A percentile compares a stretch with the other conserved stretches of the same genome.
These are phyloP conservation scores for Gardenia jasminoides DNA, from an alignment of 257 asterid genomes.

Conservation along the genomic window DNA sequence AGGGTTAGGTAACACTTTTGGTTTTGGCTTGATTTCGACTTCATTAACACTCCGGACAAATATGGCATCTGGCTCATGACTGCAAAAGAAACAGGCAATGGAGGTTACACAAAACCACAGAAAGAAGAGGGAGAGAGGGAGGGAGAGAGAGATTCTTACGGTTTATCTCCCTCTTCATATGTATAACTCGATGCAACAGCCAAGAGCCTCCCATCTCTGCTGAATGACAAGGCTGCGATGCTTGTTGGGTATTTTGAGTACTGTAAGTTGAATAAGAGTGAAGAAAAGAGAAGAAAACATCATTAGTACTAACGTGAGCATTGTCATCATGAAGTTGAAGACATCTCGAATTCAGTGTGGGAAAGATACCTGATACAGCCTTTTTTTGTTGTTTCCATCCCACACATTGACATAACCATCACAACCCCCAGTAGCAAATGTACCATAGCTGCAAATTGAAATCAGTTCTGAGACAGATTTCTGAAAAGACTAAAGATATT, in stretches of 20 bases:
- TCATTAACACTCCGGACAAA: conserved; percentile 81
- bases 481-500: neutral
- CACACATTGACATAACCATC: conserved; percentile 94
- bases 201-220: conserved; percentile 83
- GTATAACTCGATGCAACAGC: conserved; percentile 96
- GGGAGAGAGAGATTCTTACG: conserved; percentile 41
- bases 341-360: neutral
- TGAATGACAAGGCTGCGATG: conserved; percentile 79
- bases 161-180: conserved; percentile 84
- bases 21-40: conserved; percentile 95
- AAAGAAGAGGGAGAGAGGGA: neutral
- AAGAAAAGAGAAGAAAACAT: neutral
- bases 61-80: conserved; percentile 89
- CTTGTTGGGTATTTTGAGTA: conserved; percentile 84
- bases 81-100: conserved; percentile 30
- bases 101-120: neutral
- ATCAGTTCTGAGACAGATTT: neutral
- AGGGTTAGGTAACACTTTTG: conserved; percentile 63
- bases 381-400: conserved; percentile 97
- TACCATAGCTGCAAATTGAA: conserved; percentile 60
- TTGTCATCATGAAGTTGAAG: neutral
- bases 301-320: conserved; percentile 5
- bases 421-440: conserved; percentile 91
- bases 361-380: conserved; percentile 72
- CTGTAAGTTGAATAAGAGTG: conserved; percentile 36